Evolutionary conservation across 495 filamentous ascomycete species (phyloP), one percentile per base, ranked within the genome.

Genomic region (Xylaria castorea): DNA sequence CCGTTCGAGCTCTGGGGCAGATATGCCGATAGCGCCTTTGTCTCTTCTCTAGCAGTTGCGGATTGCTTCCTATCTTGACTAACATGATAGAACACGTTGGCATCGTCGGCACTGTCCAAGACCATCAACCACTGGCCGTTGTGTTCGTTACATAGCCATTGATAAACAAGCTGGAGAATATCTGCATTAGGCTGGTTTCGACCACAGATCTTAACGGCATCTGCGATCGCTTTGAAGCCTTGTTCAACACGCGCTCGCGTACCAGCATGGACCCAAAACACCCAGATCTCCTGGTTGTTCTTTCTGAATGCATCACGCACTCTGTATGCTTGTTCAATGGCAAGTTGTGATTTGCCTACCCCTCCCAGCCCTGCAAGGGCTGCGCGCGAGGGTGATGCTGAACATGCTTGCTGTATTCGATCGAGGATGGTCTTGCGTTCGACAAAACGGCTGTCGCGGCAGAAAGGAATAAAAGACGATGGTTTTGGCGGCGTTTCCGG

Each of bases 41-140:
- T 50, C 20, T 61, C 44, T 40, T 50, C 57, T 38, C 14, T 14
- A 36, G 71, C 40, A 63, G 63, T 51, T 30, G 64, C 8, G 11
- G 63, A 0, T 55, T 40, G 42, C 11, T 4, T 20, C 27, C 12
- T 18, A 7, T 36, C 9, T 40, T 34, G 25, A 20, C 12, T 32
- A 16, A 36, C 32, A 46, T 38, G 14, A 60, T 64, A 75, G 57
- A 83, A 78, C 11, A 84, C 68, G 30, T 80, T 71, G 51, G 32
- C 32, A 74, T 83, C 78, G 69, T 88, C 84, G 36, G 79, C 80
- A 70, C 86, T 88, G 71, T 88, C 84, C 44, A 87, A 60, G 40
- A 86, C 74, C 44, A 87, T 63, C 5, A 86, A 38, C 83, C 82
- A 85, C 53, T 38, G 61, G 51, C 77, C 78, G 62, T 80, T 82